Base-by-base conservation (phyloP, 1,284 basidiomycete species). In the Pterula multifida region DNA sequence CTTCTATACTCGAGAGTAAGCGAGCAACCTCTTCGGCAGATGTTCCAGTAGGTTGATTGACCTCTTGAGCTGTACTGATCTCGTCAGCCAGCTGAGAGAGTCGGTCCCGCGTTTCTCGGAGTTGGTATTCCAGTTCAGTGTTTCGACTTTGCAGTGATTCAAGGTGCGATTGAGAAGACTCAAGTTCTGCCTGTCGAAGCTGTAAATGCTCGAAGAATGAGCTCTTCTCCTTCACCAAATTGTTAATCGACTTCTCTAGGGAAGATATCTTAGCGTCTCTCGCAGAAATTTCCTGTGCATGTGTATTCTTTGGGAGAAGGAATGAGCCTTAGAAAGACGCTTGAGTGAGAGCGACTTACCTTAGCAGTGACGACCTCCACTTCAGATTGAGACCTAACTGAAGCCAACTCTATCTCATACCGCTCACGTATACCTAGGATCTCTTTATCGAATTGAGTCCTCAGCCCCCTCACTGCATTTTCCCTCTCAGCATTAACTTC, bases 201-300 rank as follows among this genome's bases (percentile, higher is more conserved):
- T 96, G 90, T 3, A 90, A 70, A 53, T 86, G 79, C 55, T 91
- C 87, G 60, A 95, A 96, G 51, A 90, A 75, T 15, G 70, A 62
- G 56, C 81, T 81, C 57, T 91, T 92, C 60, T 90, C 86, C 23
- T 69, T 63, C 4, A 78, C 75, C 12, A 93, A 70, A 23, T 72
- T 77, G 54, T 78, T 75, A 17, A 90, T 70, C 1, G 80, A 82
- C 28, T 69, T 68, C 60, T 94, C 87, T 25, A 96, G 73, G 3
- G 76, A 68, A 1, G 73, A 65, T 45, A 94, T 84, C 44, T 81
- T 81, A 1, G 75, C 67, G 21, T 72, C 72, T 61, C 81, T 85
- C 17, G 65, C 60, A 3, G 78, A 65, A 2, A 89, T 57, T 52
- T 90, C 90, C 60, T 83, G 81, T 2, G 76, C 70, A 57, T 89